phyloP scores from a whole-genome alignment of 2,329 filamentous ascomycete species.

The Curvularia eragrostidis region DNA sequence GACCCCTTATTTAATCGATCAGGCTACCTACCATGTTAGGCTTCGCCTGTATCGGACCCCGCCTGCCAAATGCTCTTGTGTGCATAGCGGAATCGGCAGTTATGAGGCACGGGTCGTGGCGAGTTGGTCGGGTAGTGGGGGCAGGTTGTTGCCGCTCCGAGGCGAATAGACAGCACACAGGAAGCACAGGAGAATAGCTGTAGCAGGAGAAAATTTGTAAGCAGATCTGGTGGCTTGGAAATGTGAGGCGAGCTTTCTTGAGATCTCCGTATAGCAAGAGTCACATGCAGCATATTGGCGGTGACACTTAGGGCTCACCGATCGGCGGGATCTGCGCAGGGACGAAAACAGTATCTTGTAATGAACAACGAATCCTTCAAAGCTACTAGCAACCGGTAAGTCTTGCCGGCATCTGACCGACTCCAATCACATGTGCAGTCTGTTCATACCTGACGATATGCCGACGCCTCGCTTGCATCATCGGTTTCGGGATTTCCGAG shows the following conservation, averaged over 20 bases:
- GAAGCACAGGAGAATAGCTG: neutral
- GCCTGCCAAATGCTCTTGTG: neutral
- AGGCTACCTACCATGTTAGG: slow-evolving; percentile 1
- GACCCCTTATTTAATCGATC: neutral
- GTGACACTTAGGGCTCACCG: neutral
- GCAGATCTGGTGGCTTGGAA: too few species aligned
- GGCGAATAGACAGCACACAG: slow-evolving; percentile 9
- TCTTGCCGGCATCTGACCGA: neutral
- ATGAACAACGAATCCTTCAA: neutral
- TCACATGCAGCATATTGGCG: neutral
- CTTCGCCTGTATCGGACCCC: neutral
- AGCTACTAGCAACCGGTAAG: neutral
- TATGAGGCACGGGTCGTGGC: slow-evolving; percentile 5
- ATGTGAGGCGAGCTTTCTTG: neutral
- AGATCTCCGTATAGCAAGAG: neutral
- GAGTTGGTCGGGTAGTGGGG: slow-evolving; percentile 8
- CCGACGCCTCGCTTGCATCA: neutral
- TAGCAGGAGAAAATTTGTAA: neutral
- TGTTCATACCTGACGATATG: neutral
- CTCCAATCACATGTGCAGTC: neutral
- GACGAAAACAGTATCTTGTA: neutral
- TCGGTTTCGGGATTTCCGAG: neutral
- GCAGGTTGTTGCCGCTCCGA: slow-evolving; percentile 6
- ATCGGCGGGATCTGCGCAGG: neutral
- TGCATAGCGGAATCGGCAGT: slow-evolving; percentile 9